phyloP scores from a whole-genome alignment of 192 early-diverging fungal species.

The Mycoemilia scoparia region DNA sequence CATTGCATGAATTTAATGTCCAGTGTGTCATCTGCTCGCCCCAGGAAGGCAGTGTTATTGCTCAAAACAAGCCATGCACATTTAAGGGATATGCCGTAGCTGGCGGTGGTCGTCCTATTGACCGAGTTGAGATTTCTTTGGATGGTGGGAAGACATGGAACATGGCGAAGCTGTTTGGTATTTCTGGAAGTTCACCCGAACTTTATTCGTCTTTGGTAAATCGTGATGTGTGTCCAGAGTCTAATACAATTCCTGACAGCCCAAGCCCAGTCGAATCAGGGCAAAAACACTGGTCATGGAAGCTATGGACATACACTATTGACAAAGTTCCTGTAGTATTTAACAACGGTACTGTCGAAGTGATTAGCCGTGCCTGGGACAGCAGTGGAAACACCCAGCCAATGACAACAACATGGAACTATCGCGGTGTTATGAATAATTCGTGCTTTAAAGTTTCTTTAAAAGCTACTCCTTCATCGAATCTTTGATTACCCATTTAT shows the following conservation, averaged over 20 bases:
- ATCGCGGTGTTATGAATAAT: slow-evolving; percentile 65
- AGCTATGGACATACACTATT: slow-evolving; percentile 54
- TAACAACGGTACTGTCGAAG: slow-evolving; percentile 31
- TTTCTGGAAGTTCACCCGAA: too few species aligned
- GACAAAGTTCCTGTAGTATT: slow-evolving; percentile 11
- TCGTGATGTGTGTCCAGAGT: too few species aligned
- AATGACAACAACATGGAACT: slow-evolving; percentile 56
- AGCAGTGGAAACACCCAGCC: slow-evolving; percentile 76
- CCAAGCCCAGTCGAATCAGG: slow-evolving; percentile 14
- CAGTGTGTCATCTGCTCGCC: slow-evolving; percentile 58
- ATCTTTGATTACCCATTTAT: slow-evolving; percentile 3
- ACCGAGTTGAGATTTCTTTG: slow-evolving; percentile 61
- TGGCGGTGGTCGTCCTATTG: slow-evolving; percentile 54
- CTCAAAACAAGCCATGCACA: slow-evolving; percentile 11
- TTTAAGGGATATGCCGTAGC: slow-evolving; percentile 67
- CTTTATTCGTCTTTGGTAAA: too few species aligned
- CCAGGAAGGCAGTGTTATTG: slow-evolving; percentile 28
- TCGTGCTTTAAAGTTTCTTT: slow-evolving; percentile 27
- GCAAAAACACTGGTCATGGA: slow-evolving; percentile 61
- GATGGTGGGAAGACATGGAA: slow-evolving; percentile 70
- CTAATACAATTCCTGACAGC: too few species aligned
- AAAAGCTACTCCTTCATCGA: background rate
- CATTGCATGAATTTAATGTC: slow-evolving; percentile 58
- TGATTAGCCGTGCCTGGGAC: slow-evolving; percentile 75
- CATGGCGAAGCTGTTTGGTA: slow-evolving; percentile 36